Evolutionary conservation across 495 filamentous ascomycete species (phyloP), one percentile per base, ranked within the genome.

Genomic region (Tuber borchii): DNA sequence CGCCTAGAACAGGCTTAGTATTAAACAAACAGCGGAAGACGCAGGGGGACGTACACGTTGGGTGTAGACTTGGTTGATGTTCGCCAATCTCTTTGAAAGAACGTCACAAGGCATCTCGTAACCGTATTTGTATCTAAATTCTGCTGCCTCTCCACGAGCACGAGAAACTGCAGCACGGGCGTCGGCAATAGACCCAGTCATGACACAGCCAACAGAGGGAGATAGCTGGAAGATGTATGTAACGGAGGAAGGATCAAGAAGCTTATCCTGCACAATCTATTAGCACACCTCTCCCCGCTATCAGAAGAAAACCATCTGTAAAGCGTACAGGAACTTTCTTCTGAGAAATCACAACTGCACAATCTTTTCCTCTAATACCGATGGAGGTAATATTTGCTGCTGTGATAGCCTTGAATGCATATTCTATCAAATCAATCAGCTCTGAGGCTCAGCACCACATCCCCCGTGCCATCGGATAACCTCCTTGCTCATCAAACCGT

Each of bases 391-490:
- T 99, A 84, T 98, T 98, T 69, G 95, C 95, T 71, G 95, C 94
- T 78, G 95, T 98, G 86, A 99, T 99, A 61, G 95, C 95, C 87
- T 99, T 99, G 90, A 99, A 99, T 74, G 95, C 95, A 97, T 99
- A 99, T 89, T 99, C 95, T 98, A 61, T 68, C 48, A 71, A 68
- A 34, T 75, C 20, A 40, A 76, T 81, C 71, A 83, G 82, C 72
- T 73, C 71, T 44, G 22, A 61, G 48, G 56, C 39, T 34, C 61
- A 48, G 76, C 37, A 70, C 46, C 74, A 74, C 73, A 46, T 26
- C 73, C n/a, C 61, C 19, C n/a, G 6, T 34, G 22, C 14, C 39
- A 31, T 45, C 14, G 14, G 56, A 65, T 34, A 34, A 65, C 14
- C 39, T 71, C 39, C 34, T 40, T 45, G 34, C 12, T 6, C 26